phyloP scores from a whole-genome alignment of 768 basidiomycete species.

The Hysterangium stoloniferum region DNA sequence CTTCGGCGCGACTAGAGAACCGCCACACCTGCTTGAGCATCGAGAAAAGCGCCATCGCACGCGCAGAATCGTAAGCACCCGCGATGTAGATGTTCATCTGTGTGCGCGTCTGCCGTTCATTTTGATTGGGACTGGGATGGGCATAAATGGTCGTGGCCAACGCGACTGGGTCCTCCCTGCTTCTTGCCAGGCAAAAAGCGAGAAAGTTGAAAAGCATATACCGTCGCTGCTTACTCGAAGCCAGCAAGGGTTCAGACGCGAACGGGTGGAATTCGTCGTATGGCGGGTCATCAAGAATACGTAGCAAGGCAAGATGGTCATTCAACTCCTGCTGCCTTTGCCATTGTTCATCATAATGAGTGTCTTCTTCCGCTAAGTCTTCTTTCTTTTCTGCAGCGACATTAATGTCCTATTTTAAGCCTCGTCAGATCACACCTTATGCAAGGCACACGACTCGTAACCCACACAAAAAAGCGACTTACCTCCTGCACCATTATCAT shows the following conservation, averaged over 20 bases:
- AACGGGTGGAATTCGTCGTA: conserved; percentile 10
- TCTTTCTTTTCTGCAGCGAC: too few relatives aligned
- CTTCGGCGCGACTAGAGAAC: background rate
- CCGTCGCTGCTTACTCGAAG: background rate
- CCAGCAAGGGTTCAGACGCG: conserved; percentile 4
- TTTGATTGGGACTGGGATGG: background rate
- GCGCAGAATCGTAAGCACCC: background rate
- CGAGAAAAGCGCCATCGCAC: background rate
- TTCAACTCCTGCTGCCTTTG: conserved; percentile 9
- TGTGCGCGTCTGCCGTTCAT: background rate
- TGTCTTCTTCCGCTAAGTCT: too few relatives aligned
- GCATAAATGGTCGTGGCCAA: conserved; percentile 1
- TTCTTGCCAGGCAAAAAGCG: conserved; percentile 8
- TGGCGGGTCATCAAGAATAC: conserved; percentile 7
- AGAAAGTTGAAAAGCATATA: conserved; percentile 8
- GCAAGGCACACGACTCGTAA: too few relatives aligned
- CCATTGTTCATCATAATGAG: too few relatives aligned
- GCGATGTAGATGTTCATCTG: conserved; percentile 2
- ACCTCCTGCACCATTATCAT: too few relatives aligned
- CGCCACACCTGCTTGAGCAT: conserved; percentile 1
- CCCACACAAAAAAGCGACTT: too few relatives aligned
- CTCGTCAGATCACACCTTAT: too few relatives aligned
- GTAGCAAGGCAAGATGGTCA: conserved; percentile 8
- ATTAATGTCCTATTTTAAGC: too few relatives aligned
- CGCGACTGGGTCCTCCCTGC: background rate